Evolutionary conservation across 2,329 filamentous ascomycete genomes (phyloP).

Genomic region (Xylariaceae sp.): DNA sequence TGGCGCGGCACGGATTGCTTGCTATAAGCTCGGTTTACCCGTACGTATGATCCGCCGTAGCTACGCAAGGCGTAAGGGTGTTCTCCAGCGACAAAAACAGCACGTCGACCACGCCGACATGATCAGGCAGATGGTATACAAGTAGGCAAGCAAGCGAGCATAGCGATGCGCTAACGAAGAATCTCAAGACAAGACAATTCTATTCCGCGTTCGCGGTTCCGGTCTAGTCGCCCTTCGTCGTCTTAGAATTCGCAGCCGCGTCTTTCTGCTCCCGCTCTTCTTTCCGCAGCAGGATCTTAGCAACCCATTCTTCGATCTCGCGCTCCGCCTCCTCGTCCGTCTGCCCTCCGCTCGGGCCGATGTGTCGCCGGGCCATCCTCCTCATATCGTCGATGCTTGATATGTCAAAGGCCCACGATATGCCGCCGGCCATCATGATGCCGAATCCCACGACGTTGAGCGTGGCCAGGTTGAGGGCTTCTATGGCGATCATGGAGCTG

Average conservation of each 20-base stretch:
- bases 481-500: constrained; percentile 67
- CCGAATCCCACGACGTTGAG: constrained; percentile 75
- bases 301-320: constrained; percentile 59
- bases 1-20: too few species aligned
- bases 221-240: background rate
- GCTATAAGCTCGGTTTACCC: too few species aligned
- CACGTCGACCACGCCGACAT: too few species aligned
- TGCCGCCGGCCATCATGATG: constrained; percentile 69
- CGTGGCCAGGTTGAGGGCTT: constrained; percentile 82
- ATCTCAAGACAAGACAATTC: background rate
- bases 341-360: constrained; percentile 33
- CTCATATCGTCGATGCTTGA: constrained; percentile 63
- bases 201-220: background rate
- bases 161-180: background rate
- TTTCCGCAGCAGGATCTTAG: constrained; percentile 50
- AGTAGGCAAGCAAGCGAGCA: background rate
- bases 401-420: constrained; percentile 75
- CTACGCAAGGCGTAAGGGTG: too few species aligned
- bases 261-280: constrained; percentile 39
- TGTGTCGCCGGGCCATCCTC: constrained; percentile 43
- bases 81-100: too few species aligned
- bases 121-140: background rate
- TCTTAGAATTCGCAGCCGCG: background rate
- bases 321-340: constrained; percentile 52
- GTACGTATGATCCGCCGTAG: too few species aligned